These are phyloP conservation scores for Mycocalia duriaeana DNA, from an alignment of 1,284 basidiomycete genomes.

Conservation along the genomic window DNA sequence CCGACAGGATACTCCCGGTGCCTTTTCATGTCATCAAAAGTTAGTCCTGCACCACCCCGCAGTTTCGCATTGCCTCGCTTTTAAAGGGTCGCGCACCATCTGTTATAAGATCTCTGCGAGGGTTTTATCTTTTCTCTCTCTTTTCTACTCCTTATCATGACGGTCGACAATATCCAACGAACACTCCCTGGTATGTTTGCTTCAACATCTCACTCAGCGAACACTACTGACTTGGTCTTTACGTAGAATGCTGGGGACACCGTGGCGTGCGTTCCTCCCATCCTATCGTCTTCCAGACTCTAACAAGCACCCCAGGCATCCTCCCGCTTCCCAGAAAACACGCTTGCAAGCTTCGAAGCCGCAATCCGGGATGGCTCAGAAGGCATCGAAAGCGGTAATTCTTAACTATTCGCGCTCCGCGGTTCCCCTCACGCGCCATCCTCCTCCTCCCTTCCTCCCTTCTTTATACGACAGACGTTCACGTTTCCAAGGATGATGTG, in stretches of 20 bases:
- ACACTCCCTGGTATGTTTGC: slow-evolving; percentile 30
- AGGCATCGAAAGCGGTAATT: slow-evolving; percentile 89
- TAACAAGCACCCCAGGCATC: slow-evolving; percentile 57
- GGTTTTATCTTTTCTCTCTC: too few relatives aligned
- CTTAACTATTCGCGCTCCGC: slow-evolving; percentile 21
- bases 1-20: too few relatives aligned
- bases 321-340: slow-evolving; percentile 86
- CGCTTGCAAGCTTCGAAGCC: slow-evolving; percentile 86
- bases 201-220: not conserved
- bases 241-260: slow-evolving; percentile 86
- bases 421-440: slow-evolving; percentile 38
- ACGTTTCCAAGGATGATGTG: slow-evolving; percentile 86
- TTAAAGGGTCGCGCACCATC: too few relatives aligned
- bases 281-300: not conserved
- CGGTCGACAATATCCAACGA: slow-evolving; percentile 11
- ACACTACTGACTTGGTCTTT: not conserved
- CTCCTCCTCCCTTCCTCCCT: slow-evolving; percentile 34
- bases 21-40: too few relatives aligned
- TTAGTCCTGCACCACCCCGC: too few relatives aligned
- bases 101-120: too few relatives aligned
- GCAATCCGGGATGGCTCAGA: slow-evolving; percentile 92
- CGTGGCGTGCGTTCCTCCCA: slow-evolving; percentile 66
- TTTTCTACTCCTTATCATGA: too few relatives aligned
- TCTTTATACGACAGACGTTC: slow-evolving; percentile 94
- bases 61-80: too few relatives aligned